These are phyloP conservation scores for Penicillium bialowiezense DNA, from an alignment of 495 filamentous ascomycete genomes.

Conservation along the genomic window DNA sequence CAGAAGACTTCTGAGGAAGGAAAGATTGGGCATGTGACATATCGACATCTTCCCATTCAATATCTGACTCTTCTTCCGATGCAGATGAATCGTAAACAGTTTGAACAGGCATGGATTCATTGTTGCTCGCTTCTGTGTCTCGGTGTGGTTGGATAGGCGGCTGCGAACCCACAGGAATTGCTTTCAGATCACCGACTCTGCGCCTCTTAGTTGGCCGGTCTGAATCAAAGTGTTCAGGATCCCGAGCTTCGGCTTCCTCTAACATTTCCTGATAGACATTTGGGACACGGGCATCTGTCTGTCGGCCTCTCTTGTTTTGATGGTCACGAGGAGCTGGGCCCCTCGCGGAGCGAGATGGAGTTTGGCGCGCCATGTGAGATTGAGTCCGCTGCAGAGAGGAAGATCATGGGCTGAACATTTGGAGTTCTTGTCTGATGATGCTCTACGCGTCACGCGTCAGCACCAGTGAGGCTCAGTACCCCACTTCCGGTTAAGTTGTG, in stretches of 20 bases:
- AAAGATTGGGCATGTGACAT: constrained; percentile 40
- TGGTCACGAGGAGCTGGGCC: constrained; percentile 13
- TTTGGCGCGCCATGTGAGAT: constrained; percentile 23
- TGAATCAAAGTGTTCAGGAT: constrained; percentile 26
- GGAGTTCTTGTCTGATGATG: neutral
- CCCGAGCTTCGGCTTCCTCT: constrained; percentile 53
- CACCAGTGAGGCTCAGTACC: neutral
- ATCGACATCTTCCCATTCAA: constrained; percentile 72
- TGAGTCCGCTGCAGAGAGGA: neutral
- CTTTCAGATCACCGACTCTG: constrained; percentile 32
- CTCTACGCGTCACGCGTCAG: constrained; percentile 7
- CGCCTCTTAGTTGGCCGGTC: constrained; percentile 46
- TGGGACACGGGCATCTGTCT: constrained; percentile 35
- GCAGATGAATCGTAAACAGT: constrained; percentile 44
- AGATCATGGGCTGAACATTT: no score
- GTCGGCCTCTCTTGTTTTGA: constrained; percentile 7
- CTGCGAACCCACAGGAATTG: constrained; percentile 12
- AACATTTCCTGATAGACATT: constrained; percentile 68
- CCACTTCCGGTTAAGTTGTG: neutral
- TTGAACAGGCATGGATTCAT: constrained; percentile 29
- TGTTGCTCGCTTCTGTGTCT: constrained; percentile 6
- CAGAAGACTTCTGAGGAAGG: constrained; percentile 17
- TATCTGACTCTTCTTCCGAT: constrained; percentile 58
- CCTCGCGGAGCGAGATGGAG: constrained; percentile 14
- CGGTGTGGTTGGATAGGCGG: constrained; percentile 7